Evolutionary conservation across 148 eudicot genomes (phyloP), one percentile per base, ranked within the genome.

Genomic region (Silene latifolia): DNA sequence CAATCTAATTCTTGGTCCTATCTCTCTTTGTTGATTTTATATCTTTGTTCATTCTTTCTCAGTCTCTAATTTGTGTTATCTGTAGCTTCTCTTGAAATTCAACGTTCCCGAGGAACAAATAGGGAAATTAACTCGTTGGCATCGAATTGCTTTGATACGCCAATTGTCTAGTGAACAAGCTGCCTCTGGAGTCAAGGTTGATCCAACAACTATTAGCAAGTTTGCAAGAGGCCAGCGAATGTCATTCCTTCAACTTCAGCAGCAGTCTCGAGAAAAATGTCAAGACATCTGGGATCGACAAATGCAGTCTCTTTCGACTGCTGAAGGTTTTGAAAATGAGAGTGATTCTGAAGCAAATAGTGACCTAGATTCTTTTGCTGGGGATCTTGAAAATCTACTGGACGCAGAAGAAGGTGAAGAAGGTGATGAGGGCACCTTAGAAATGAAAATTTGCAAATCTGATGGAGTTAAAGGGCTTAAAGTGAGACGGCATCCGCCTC

Each of bases 251-350:
- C 99, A 95, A 85, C 93, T 95, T 80, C 97, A 95, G 83, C 99
- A 95, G 80, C 97, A 92, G 79, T 88, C 90, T 6, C 85, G 99
- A 76, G 99, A 95, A 80, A 95, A 95, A 78, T 95, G 99, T 72
- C 97, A 92, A 81, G 99, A 95, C 82, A 92, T 95, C 74, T 95
- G 99, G 99, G 99, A 95, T 69, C 85, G 96, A 53, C 99, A 92
- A 79, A 83, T 88, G 76, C 92, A 88, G 79, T 86, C 90, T 76
- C 96, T 95, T 77, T 86, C 89, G 67, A 85, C 93, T 76, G 77
- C 82, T 71, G 97, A 90, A 79, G 97, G 90, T 76, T 92, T 88
- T 78, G 99, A 92, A 76, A 92, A 83, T 76, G 99, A 92, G 84
- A 90, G 96, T 71, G 99, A 95, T 72, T 79, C 86, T 66, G 99